These are phyloP conservation scores for Sugiyamaella lignohabitans DNA, from an alignment of 805 yeast genomes.

Conservation along the genomic window DNA sequence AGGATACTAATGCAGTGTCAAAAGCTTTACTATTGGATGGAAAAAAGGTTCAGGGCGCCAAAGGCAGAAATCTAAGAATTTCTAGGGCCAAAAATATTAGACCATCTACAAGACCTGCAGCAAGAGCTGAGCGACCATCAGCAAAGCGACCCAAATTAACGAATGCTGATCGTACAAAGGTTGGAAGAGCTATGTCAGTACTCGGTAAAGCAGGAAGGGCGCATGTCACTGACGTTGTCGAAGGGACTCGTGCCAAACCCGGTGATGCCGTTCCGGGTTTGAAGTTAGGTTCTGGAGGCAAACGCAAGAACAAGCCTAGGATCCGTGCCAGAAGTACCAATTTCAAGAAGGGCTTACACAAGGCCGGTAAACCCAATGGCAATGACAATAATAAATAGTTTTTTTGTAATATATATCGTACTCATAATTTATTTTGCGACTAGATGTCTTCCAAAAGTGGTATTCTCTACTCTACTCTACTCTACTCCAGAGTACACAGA, in stretches of 20 bases:
- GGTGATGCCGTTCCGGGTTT: conserved; percentile 57
- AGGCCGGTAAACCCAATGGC: neutral
- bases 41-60: conserved; percentile 42
- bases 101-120: conserved; percentile 4
- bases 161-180: conserved; percentile 63
- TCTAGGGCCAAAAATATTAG: conserved; percentile 53
- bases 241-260: conserved; percentile 74
- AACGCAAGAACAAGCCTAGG: conserved; percentile 22
- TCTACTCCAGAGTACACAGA: too few species aligned
- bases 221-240: conserved; percentile 49
- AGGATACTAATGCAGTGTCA: conserved; percentile 56
- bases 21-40: conserved; percentile 76
- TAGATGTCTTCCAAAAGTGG: too few species aligned
- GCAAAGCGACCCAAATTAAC: conserved; percentile 36
- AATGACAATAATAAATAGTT: too few species aligned
- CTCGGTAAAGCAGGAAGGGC: conserved; percentile 77
- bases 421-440: too few species aligned
- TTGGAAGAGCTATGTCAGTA: conserved; percentile 72
- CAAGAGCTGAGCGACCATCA: conserved; percentile 16
- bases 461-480: too few species aligned
- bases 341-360: conserved; percentile 37
- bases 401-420: too few species aligned
- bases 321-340: conserved; percentile 47
- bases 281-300: conserved; percentile 38
- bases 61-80: conserved; percentile 64